Evolutionary conservation across 2,329 filamentous ascomycete genomes (phyloP).

Genomic region (Fusarium protoensiforme): DNA sequence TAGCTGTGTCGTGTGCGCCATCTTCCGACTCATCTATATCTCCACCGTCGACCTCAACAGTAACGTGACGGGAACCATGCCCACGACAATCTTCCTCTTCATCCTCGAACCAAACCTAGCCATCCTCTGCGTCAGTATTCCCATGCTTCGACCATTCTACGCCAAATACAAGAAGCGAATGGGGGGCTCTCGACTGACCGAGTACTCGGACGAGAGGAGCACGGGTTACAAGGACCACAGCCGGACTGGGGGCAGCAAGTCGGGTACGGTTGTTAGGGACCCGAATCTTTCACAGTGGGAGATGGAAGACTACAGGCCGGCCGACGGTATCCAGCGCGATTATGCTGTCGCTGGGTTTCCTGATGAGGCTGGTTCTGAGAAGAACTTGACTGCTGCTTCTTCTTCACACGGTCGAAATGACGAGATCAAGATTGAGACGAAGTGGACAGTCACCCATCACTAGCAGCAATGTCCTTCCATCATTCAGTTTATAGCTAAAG

Average conservation of each 20-base stretch:
- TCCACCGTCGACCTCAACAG: constrained; percentile 48
- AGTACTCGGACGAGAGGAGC: constrained; percentile 39
- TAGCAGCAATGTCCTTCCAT: neutral
- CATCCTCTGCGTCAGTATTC: constrained; percentile 55
- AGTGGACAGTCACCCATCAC: constrained; percentile 37
- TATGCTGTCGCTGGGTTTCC: constrained; percentile 15
- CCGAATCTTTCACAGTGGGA: constrained; percentile 36
- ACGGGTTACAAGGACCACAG: constrained; percentile 33
- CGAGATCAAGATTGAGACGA: constrained; percentile 39
- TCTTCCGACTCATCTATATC: constrained; percentile 53
- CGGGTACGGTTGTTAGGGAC: neutral
- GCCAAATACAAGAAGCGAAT: constrained; percentile 46
- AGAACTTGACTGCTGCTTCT: constrained; percentile 32
- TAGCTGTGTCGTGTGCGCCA: constrained; percentile 51
- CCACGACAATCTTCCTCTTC: constrained; percentile 53
- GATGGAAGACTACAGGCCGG: constrained; percentile 37
- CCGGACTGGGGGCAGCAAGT: constrained; percentile 20
- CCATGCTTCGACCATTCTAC: constrained; percentile 54
- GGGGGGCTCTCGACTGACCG: constrained; percentile 44
- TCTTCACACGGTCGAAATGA: constrained; percentile 10
- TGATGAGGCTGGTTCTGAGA: constrained; percentile 40
- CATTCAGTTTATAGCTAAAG: neutral
- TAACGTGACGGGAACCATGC: constrained; percentile 54
- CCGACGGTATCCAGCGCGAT: constrained; percentile 23
- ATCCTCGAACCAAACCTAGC: constrained; percentile 54